These are phyloP conservation scores for Trichoderma endophyticum DNA, from an alignment of 2,329 filamentous ascomycete species.

Conservation along the genomic window DNA sequence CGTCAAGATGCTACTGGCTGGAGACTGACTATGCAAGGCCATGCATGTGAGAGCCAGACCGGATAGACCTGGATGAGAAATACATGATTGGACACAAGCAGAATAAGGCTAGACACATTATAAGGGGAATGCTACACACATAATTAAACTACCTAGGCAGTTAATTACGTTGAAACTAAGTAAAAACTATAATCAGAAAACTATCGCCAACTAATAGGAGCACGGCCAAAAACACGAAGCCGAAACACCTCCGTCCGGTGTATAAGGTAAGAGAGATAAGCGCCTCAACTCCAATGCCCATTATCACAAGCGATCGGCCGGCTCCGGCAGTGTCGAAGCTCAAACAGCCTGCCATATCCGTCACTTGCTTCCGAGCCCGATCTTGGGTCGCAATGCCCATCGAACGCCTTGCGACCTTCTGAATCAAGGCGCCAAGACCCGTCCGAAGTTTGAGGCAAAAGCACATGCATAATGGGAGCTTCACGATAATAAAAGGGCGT, in stretches of 20 bases:
- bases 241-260: neutral
- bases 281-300: neutral
- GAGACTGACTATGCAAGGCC: neutral
- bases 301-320: neutral
- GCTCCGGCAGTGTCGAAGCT: slow-evolving; percentile 10
- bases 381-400: neutral
- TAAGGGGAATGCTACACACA: neutral
- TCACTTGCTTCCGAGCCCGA: slow-evolving; percentile 7
- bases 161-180: neutral
- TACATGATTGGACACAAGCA: neutral
- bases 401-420: neutral
- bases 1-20: neutral
- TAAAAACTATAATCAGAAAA: neutral
- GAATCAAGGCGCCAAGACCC: slow-evolving; percentile 7
- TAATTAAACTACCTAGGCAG: neutral
- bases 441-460: slow-evolving; percentile 1
- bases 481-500: neutral
- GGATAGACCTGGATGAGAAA: neutral
- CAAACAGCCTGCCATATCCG: slow-evolving; percentile 16
- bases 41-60: neutral
- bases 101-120: neutral
- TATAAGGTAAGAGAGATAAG: neutral
- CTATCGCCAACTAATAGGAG: neutral
- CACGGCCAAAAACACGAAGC: neutral
- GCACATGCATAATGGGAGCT: neutral